These are phyloP conservation scores for Epichloe sylvatica DNA, from an alignment of 2,329 filamentous ascomycete genomes.

Conservation along the genomic window DNA sequence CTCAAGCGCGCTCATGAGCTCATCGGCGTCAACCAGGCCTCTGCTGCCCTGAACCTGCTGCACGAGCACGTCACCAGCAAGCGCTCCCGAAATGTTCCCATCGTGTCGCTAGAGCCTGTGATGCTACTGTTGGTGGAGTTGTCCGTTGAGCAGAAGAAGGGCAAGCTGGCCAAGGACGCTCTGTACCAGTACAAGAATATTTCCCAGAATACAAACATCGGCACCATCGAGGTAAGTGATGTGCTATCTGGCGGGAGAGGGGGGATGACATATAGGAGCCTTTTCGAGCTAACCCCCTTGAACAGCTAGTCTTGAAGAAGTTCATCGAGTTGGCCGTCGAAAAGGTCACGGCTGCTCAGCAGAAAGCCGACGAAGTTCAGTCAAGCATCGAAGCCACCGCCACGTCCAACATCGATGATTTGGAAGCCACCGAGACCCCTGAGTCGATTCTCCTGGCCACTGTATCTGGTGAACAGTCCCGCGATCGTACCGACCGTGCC, in stretches of 20 bases:
- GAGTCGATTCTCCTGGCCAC: slow-evolving; percentile 97
- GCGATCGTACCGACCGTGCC: slow-evolving; percentile 91
- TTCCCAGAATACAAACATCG: slow-evolving; percentile 96
- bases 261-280: not conserved
- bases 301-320: slow-evolving; percentile 77
- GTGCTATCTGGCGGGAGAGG: not conserved
- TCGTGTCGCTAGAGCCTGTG: slow-evolving; percentile 89
- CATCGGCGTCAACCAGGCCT: slow-evolving; percentile 88
- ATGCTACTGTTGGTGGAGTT: slow-evolving; percentile 97
- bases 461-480: slow-evolving; percentile 93
- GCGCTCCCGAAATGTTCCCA: slow-evolving; percentile 91
- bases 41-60: slow-evolving; percentile 82
- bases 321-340: slow-evolving; percentile 95
- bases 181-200: slow-evolving; percentile 99
- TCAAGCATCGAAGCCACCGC: slow-evolving; percentile 63
- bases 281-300: slow-evolving; percentile 7
- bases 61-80: slow-evolving; percentile 99
- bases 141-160: slow-evolving; percentile 93
- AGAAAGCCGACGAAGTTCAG: slow-evolving; percentile 91
- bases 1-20: slow-evolving; percentile 97
- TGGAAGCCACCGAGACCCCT: slow-evolving; percentile 93
- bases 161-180: slow-evolving; percentile 95
- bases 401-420: slow-evolving; percentile 71
- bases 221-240: slow-evolving; percentile 71
- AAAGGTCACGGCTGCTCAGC: slow-evolving; percentile 91